Evolutionary conservation across 768 basidiomycete species (phyloP).

Genomic region (Kwoniella dendrophila): DNA sequence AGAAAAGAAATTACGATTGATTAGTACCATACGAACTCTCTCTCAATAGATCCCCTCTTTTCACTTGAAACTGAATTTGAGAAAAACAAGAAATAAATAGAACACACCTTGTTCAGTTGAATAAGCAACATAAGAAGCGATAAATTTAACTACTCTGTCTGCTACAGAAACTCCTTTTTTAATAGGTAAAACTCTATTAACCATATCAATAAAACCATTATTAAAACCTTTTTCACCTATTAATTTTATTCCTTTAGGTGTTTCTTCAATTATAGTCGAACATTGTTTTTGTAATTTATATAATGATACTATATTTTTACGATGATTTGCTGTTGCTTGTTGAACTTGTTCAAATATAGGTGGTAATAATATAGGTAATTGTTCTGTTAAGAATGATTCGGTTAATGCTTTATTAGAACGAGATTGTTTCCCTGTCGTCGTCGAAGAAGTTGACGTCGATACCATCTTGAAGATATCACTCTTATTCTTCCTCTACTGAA

Average conservation of each 20-base stretch:
- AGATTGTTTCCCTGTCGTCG: slow-evolving; percentile 18
- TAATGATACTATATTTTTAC: slow-evolving; percentile 82
- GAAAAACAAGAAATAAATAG: neutral
- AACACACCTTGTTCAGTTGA: slow-evolving; percentile 73
- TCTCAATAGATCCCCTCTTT: no score
- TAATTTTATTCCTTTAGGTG: slow-evolving; percentile 57
- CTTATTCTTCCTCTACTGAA: no score
- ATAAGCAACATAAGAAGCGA: slow-evolving; percentile 74
- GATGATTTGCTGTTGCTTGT: slow-evolving; percentile 73
- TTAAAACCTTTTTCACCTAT: slow-evolving; percentile 79
- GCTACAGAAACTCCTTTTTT: slow-evolving; percentile 80
- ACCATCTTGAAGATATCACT: neutral
- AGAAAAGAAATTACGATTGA: slow-evolving; percentile 8
- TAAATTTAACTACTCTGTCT: slow-evolving; percentile 78
- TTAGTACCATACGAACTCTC: no score
- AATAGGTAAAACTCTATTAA: slow-evolving; percentile 66
- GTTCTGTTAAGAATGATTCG: slow-evolving; percentile 40
- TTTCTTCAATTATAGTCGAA: slow-evolving; percentile 58
- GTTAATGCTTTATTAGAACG: slow-evolving; percentile 31
- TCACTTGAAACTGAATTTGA: no score
- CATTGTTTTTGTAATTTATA: slow-evolving; percentile 76
- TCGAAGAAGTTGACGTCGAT: slow-evolving; percentile 7
- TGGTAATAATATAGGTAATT: slow-evolving; percentile 57
- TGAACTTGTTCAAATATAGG: slow-evolving; percentile 82
- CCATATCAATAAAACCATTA: slow-evolving; percentile 64